Base-by-base conservation (phyloP, 192 early-diverging fungal species). In the Cladochytrium replicatum region DNA sequence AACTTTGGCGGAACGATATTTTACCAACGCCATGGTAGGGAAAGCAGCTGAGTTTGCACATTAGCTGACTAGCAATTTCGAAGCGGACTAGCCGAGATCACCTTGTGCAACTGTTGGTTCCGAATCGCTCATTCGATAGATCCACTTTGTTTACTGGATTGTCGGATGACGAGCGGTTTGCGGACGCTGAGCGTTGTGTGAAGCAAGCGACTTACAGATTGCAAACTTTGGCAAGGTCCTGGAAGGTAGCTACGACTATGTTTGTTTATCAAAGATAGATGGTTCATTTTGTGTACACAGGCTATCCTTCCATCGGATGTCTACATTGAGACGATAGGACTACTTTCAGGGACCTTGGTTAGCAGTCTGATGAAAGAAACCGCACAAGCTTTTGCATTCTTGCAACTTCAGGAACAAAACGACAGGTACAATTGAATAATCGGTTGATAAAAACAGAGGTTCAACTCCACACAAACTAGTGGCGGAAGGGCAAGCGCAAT, bases 61-160 rank as follows among this genome's bases (percentile, higher is more conserved):
- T 37, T 0, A 41, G 11, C 19, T 41, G n/a, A 13, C 46, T 60
- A 2, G 19, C 42, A 8, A 25, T 43, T 54, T 55, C 9, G 8
- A 9, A 81, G 78, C 59, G 73, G 51, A 76, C 63, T 43, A 73
- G 78, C 61, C 56, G 70, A 17, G 66, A 69, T n/a, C 60, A 61
- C 29, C 29, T 77, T 32, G 60, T 65, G 58, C 52, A 53, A n/a
- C 52, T 66, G 24, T 39, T 81, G 23, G 60, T 60, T 6, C 52
- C 59, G 13, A 62, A 66, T 1, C 29, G 31, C 7, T 66, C 52
- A 6, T 67, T 79, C 26, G 47, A 52, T 1, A 43, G 37, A 9
- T 31, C 63, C 8, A 41, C 17, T 37, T 13, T n/a, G 17, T 37
- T 37, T 49, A 64, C 21, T 47, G 41, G 1, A 54, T n/a, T n/a